Percentiles rank a stretch among this genome's conserved stretches.
phyloP scores from a whole-genome alignment of 768 basidiomycete genomes.

The Scleroderma bovista region DNA sequence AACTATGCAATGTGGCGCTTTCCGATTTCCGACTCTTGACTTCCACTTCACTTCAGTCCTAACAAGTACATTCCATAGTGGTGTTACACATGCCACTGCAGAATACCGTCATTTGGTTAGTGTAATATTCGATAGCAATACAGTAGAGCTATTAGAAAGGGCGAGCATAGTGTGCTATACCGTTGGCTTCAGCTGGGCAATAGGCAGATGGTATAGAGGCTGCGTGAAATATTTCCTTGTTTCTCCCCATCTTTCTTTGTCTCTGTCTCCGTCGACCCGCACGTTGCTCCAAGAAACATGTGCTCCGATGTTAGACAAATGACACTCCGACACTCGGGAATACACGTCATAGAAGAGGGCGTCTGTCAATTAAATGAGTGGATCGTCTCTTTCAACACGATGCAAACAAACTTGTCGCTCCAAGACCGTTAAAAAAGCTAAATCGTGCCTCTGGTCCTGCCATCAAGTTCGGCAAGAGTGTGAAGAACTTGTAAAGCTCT shows the following conservation, averaged over 20 bases:
- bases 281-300: conserved; percentile 79
- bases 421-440: conserved; percentile 96
- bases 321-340: conserved; percentile 76
- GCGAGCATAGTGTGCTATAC: conserved; percentile 2
- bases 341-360: conserved; percentile 89
- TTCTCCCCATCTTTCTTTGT: conserved; percentile 66
- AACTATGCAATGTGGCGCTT: too few relatives aligned
- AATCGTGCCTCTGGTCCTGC: conserved; percentile 71
- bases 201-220: conserved; percentile 68
- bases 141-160: not conserved
- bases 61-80: too few relatives aligned
- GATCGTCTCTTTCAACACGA: not conserved
- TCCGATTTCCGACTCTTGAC: too few relatives aligned
- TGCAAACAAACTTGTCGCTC: conserved; percentile 73
- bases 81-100: too few relatives aligned
- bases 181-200: conserved; percentile 32
- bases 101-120: too few relatives aligned
- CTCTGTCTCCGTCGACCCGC: conserved; percentile 40
- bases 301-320: conserved; percentile 79
- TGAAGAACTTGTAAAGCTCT: conserved; percentile 80
- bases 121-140: too few relatives aligned
- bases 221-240: conserved; percentile 73
- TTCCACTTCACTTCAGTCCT: too few relatives aligned
- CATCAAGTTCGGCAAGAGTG: conserved; percentile 70
- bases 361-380: conserved; percentile 41